Base-by-base conservation (phyloP, 148 eudicot species). In the Rhododendron molle region DNA sequence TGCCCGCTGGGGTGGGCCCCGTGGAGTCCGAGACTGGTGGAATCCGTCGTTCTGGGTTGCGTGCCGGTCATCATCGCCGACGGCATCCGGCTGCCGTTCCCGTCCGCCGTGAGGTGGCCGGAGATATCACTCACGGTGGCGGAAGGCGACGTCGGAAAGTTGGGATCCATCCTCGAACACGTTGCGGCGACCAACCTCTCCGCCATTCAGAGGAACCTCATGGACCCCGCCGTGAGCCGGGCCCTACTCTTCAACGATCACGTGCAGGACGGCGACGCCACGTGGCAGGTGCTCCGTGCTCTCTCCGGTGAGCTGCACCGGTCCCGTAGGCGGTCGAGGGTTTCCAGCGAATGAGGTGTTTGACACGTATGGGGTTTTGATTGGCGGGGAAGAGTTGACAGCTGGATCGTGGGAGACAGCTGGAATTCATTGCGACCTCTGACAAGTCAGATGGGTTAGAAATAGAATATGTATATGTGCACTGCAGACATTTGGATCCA, bases 1-100 rank as follows among this genome's bases (percentile, higher is more conserved):
- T 96, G 99, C 80, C 99, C 99, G 0, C 60, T 96, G 4, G 99
- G 99, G 34, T 96, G 99, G 99, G 99, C 99, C 65, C 99, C 99
- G 8, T 96, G 99, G 99, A 96, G 99, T 40, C 99, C 99, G 0
- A 85, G 99, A 28, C 84, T 96, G 1, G 99, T 94, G 0, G 99
- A 94, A 58, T 93, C 99, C 0, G 96, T 96, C 0, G 99, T 90
- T 0, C 56, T 96, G 7, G 99, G 99, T 0, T 96, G 99, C 78
- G 90, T 96, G 21, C 99, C 99, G n/a, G 96, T 96, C 0, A 92
- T 96, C 28, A 93, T 96, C 26, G 99, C 99, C 1, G 99, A 96
- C 76, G 93, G 92, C 18, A 96, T 94, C 83, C 90, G 85, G 76
- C 80, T 96, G 78, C 99, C 98, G 1, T 94, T 94, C 83, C 69